Evolutionary conservation across 495 filamentous ascomycete species (phyloP).

Genomic region (Xylaria intraflava): DNA sequence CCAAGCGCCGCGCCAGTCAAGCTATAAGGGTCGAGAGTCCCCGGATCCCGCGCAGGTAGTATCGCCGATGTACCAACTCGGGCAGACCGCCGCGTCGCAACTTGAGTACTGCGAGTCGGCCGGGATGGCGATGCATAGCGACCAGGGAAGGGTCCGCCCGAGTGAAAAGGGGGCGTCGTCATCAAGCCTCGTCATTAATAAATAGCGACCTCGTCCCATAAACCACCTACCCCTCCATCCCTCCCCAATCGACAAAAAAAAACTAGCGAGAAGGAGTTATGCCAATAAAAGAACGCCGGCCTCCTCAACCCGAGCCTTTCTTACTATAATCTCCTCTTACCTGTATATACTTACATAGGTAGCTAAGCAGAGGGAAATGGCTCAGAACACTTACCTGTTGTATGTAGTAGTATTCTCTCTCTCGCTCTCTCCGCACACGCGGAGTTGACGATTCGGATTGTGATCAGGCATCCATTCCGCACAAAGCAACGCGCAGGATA

Average conservation of each 20-base stretch:
- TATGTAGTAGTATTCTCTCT: no score
- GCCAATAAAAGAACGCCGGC: no score
- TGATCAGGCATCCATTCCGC: no score
- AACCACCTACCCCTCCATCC: background rate
- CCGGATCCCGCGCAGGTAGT: background rate
- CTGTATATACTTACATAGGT: no score
- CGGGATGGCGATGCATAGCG: background rate
- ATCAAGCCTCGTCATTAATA: constrained; percentile 1
- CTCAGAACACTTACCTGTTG: no score
- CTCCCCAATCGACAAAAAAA: background rate
- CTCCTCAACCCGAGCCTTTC: no score
- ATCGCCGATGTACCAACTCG: constrained; percentile 8
- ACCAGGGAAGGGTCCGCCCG: no score
- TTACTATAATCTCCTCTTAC: no score
- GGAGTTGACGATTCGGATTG: no score
- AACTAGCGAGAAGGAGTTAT: background rate
- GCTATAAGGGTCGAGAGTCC: background rate
- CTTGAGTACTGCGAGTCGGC: constrained; percentile 7
- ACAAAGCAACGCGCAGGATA: no score
- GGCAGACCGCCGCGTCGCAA: constrained; percentile 4
- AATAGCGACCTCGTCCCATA: background rate
- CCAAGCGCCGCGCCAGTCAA: background rate
- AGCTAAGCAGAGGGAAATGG: no score
- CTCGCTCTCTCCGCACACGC: no score
- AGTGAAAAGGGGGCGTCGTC: constrained; percentile 3